Conservation (phyloP, 306 rosid species). For the Senna tora region DNA sequence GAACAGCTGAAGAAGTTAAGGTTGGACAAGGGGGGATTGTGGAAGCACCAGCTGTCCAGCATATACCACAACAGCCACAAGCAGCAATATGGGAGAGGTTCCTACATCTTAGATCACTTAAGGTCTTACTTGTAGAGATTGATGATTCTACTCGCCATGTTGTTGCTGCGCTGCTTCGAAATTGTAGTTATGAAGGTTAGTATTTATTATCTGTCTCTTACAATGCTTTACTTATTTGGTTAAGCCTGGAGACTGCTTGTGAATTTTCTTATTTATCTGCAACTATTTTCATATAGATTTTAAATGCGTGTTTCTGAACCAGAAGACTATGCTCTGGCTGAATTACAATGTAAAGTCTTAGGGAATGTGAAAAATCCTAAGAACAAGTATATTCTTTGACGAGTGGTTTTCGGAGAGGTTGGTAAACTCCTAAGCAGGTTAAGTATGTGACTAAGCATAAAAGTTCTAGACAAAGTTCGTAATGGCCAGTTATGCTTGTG, state of each 20-base stretch:
- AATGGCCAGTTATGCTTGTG: not conserved
- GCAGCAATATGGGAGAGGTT: conserved; percentile 92
- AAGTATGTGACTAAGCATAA: conserved; percentile 8
- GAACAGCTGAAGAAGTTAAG: conserved; percentile 48
- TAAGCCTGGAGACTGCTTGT: not conserved
- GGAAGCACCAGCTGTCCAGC: conserved; percentile 52
- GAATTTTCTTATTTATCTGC: not conserved
- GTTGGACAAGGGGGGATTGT: conserved; percentile 48
- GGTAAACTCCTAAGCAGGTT: not conserved
- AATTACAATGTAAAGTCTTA: conserved; percentile 5
- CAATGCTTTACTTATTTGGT: not conserved
- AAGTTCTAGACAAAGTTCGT: conserved; percentile 1
- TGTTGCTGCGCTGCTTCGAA: conserved; percentile 89
- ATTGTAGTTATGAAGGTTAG: conserved; percentile 94
- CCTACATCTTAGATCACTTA: conserved; percentile 77
- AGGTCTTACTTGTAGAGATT: conserved; percentile 84
- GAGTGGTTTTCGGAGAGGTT: conserved; percentile 2
- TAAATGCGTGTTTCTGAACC: conserved; percentile 16
- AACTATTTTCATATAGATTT: not conserved
- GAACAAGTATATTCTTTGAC: not conserved
- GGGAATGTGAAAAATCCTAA: conserved; percentile 9
- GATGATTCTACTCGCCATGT: conserved; percentile 91
- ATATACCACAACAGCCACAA: conserved; percentile 61
- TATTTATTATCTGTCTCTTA: not conserved
- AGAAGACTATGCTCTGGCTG: conserved; percentile 19